Percentiles rank a stretch among this genome's conserved stretches.
These are phyloP conservation scores for Trichoderma citrinoviride DNA, from an alignment of 2,329 filamentous ascomycete species.

Conservation along the genomic window DNA sequence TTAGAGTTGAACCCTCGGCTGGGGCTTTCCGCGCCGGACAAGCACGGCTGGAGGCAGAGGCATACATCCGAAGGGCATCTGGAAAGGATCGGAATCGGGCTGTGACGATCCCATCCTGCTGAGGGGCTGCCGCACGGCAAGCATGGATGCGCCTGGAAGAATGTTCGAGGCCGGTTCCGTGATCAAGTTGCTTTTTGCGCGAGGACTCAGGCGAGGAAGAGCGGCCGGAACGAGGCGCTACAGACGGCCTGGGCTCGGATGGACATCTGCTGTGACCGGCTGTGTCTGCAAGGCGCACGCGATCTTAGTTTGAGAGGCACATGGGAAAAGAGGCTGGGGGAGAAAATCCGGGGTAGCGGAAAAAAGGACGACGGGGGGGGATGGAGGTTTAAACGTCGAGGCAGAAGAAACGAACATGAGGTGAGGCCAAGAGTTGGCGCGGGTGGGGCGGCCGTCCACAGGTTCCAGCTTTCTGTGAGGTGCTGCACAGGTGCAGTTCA, in stretches of 20 bases:
- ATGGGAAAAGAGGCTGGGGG: conserved; percentile 23
- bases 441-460: not conserved
- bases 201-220: conserved; percentile 1
- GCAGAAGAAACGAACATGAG: not conserved
- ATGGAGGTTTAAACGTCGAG: conserved; percentile 20
- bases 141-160: conserved; percentile 50
- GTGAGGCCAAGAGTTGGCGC: conserved; percentile 22
- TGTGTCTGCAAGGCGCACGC: conserved; percentile 6
- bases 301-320: conserved; percentile 22
- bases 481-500: conserved; percentile 6
- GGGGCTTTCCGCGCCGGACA: too few species aligned
- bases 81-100: conserved; percentile 49
- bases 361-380: conserved; percentile 13
- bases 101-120: conserved; percentile 60
- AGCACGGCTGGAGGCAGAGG: conserved; percentile 25
- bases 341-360: conserved; percentile 27
- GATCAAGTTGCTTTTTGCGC: not conserved
- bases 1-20: not conserved
- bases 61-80: conserved; percentile 66
- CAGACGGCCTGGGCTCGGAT: not conserved
- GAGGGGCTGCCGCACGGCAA: conserved; percentile 51
- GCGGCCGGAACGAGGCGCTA: conserved; percentile 9
- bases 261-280: conserved; percentile 5
- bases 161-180: not conserved
- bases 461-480: too few species aligned